These are phyloP conservation scores for Aspergillus ibericus DNA, from an alignment of 2,329 filamentous ascomycete species.

Conservation along the genomic window DNA sequence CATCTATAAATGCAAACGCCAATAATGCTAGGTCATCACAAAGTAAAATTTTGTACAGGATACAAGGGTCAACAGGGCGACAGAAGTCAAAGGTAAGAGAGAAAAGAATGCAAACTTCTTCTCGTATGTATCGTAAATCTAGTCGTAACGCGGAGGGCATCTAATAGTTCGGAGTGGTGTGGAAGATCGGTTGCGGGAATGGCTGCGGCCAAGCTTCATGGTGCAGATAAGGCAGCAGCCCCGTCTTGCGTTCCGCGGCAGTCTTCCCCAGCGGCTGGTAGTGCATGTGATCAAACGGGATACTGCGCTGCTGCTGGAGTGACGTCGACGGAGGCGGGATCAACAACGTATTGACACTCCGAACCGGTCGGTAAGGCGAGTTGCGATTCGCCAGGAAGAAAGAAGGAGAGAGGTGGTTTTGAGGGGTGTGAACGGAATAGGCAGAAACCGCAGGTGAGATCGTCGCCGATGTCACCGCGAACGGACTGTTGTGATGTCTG, in stretches of 20 bases:
- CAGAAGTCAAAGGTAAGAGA: background rate
- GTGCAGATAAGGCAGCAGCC: conserved; percentile 63
- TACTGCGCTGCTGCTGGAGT: conserved; percentile 69
- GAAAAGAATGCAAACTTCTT: conserved; percentile 21
- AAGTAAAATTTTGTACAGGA: conserved; percentile 17
- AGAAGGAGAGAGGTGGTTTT: conserved; percentile 78
- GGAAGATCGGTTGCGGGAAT: conserved; percentile 32
- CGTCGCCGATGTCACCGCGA: conserved; percentile 53
- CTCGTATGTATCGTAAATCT: conserved; percentile 28
- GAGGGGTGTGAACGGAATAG: conserved; percentile 59
- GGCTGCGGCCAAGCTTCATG: conserved; percentile 45
- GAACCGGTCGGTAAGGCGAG: conserved; percentile 89
- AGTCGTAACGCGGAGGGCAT: conserved; percentile 24
- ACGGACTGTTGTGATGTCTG: conserved; percentile 52
- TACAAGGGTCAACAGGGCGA: conserved; percentile 9
- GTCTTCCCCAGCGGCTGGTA: conserved; percentile 75
- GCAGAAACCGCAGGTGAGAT: conserved; percentile 71
- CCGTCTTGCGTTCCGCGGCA: conserved; percentile 64
- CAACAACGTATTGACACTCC: conserved; percentile 84
- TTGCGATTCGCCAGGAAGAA: conserved; percentile 83
- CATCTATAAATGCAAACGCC: conserved; percentile 23
- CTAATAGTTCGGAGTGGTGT: conserved; percentile 31
- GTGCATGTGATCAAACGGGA: conserved; percentile 72
- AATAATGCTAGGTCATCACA: conserved; percentile 22
- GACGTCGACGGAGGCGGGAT: conserved; percentile 81